phyloP scores from a whole-genome alignment of 1,284 basidiomycete genomes.

The Cutaneotrichosporon sp. region DNA sequence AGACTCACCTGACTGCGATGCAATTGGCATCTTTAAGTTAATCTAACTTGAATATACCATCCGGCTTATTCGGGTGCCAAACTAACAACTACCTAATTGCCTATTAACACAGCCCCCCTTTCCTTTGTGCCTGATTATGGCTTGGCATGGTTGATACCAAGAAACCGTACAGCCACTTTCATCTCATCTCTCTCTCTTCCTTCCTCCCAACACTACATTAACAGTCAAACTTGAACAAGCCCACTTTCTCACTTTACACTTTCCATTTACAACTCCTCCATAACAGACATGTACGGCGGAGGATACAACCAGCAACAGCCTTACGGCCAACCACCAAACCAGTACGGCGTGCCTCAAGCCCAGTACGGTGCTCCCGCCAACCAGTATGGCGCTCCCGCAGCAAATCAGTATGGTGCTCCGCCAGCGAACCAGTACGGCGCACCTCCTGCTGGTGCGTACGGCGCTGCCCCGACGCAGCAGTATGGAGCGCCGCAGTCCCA shows the following conservation, averaged over 20 bases:
- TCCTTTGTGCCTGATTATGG: constrained; percentile 2
- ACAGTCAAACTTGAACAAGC: neutral
- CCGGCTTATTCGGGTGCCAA: too few species aligned
- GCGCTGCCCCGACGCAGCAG: too few species aligned
- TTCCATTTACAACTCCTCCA: neutral
- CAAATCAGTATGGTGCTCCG: constrained; percentile 13
- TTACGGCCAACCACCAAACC: constrained; percentile 26
- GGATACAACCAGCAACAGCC: constrained; percentile 15
- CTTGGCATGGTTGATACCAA: neutral
- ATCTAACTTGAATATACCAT: too few species aligned
- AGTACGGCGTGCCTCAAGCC: constrained; percentile 28
- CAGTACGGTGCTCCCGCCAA: constrained; percentile 14
- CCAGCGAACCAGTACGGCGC: constrained; percentile 21
- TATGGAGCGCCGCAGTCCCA: constrained; percentile 8
- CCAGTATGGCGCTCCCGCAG: constrained; percentile 15
- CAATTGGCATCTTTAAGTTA: too few species aligned
- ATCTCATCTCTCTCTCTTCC: neutral
- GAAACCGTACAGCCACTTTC: neutral
- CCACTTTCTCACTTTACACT: neutral
- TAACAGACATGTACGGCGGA: constrained; percentile 11
- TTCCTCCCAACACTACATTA: neutral
- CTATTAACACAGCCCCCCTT: too few species aligned
- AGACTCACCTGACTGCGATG: too few species aligned
- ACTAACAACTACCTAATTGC: too few species aligned
- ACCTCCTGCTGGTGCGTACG: constrained; percentile 3